These are phyloP conservation scores for Ogataea neopini DNA, from an alignment of 805 yeast genomes.

Conservation along the genomic window DNA sequence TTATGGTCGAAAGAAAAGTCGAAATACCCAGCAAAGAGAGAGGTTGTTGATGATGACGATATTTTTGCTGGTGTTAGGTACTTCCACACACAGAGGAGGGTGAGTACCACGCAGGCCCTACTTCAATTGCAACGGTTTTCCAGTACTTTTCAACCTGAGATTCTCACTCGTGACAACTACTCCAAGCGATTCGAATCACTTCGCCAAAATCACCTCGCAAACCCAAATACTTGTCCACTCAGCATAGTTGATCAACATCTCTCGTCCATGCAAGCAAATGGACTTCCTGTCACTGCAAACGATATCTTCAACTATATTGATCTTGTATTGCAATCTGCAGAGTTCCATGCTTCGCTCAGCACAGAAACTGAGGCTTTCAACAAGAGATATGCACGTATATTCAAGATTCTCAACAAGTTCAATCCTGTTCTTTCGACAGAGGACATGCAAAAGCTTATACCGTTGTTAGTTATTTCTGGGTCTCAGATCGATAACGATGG, in stretches of 20 bases:
- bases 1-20: conserved; percentile 47
- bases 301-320: conserved; percentile 25
- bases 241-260: conserved; percentile 23
- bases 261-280: conserved; percentile 32
- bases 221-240: conserved; percentile 23
- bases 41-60: conserved; percentile 38
- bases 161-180: conserved; percentile 20
- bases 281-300: conserved; percentile 25
- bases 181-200: conserved; percentile 20
- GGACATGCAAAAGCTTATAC: conserved; percentile 26
- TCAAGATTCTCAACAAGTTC: conserved; percentile 20
- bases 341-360: conserved; percentile 22
- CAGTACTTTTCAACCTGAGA: conserved; percentile 1
- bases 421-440: conserved; percentile 21
- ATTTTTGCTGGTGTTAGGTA: conserved; percentile 48
- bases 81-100: conserved; percentile 39
- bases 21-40: conserved; percentile 11
- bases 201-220: conserved; percentile 22
- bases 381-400: conserved; percentile 23
- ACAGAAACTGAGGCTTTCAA: conserved; percentile 20
- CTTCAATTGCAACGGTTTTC: background rate
- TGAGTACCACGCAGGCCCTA: background rate
- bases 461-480: conserved; percentile 29
- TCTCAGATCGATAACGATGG: conserved; percentile 29
- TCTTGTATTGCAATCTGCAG: conserved; percentile 30